Conservation (phyloP, 2,329 filamentous ascomycete species). For the Calonectria henricotiae region DNA sequence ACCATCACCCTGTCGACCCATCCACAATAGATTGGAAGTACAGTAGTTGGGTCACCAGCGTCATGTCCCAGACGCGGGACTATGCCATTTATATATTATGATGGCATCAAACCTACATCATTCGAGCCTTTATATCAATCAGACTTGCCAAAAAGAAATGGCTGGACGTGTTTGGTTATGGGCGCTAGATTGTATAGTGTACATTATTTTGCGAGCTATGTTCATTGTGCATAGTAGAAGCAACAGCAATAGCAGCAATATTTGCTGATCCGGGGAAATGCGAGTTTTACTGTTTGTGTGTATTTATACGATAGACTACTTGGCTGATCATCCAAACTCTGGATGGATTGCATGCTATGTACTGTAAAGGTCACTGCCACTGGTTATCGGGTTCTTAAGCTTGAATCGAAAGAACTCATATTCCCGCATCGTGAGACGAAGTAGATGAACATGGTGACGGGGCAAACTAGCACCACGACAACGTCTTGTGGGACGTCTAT, state of each 20-base stretch:
- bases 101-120: constrained; percentile 25
- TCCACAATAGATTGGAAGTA: background rate
- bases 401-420: background rate
- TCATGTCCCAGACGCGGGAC: constrained; percentile 23
- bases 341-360: background rate
- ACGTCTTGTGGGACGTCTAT: background rate
- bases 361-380: background rate
- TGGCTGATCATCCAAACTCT: background rate
- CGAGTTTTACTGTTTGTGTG: background rate
- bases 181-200: constrained; percentile 25
- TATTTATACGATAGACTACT: constrained; percentile 8
- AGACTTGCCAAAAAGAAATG: constrained; percentile 31
- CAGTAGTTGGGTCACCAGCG: constrained; percentile 4
- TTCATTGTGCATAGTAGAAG: background rate
- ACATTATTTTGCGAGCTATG: constrained; percentile 9
- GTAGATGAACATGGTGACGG: background rate
- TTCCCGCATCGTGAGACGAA: background rate
- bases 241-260: background rate
- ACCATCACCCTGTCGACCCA: too few relatives aligned
- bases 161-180: constrained; percentile 25
- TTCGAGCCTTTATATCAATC: constrained; percentile 31
- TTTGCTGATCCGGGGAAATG: background rate
- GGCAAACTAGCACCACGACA: too few relatives aligned
- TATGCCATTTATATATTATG: constrained; percentile 7
- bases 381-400: background rate